Evolutionary conservation across 495 filamentous ascomycete species (phyloP), one percentile per base, ranked within the genome.

Genomic region (Aspergillus coremiiformis): DNA sequence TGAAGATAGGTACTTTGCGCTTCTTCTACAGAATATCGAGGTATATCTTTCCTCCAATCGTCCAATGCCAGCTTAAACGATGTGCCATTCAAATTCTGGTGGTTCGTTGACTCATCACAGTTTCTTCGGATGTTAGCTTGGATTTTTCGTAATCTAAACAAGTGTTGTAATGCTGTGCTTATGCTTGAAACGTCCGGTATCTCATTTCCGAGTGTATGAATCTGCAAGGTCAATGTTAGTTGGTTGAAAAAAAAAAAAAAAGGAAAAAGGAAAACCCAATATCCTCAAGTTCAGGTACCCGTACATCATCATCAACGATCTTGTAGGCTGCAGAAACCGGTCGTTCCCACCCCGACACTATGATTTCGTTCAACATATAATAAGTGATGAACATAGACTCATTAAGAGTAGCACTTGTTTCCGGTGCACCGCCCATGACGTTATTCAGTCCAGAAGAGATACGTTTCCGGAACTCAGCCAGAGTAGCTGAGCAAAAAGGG

Each of bases 351-450:
- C 66, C 66, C 11, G 60, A 68, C 4, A 64, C 54, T 35, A 66
- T 59, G 15, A 68, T 57, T 26, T 66, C 66, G 39, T 68, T 68
- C 42, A 68, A 52, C 66, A 68, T 68, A 43, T 63, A 68, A 42
- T 64, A 66, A 15, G 64, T 60, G 41, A 68, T 68, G 9, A 68
- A 68, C 56, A 66, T 57, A 5, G 59, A 60, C 55, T 68, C 66
- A 0, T 60, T 59, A 24, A 61, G 51, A 10, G 42, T 37, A n/a
- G 61, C 59, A 14, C 54, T 60, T n/a, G 55, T 47, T 10, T 37
- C 32, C 1, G 48, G 32, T 27, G 56, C 45, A 11, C 46, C 35
- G 3, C 50, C 46, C 21, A 39, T 48, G 11, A 37, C 26, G 9
- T 58, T 53, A 41, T 51, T 57, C 14, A 55, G 44, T 4, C 42